Evolutionary conservation across 441 rosid species (phyloP), one percentile per base, ranked within the genome.

Genomic region (Brassica balearica): DNA sequence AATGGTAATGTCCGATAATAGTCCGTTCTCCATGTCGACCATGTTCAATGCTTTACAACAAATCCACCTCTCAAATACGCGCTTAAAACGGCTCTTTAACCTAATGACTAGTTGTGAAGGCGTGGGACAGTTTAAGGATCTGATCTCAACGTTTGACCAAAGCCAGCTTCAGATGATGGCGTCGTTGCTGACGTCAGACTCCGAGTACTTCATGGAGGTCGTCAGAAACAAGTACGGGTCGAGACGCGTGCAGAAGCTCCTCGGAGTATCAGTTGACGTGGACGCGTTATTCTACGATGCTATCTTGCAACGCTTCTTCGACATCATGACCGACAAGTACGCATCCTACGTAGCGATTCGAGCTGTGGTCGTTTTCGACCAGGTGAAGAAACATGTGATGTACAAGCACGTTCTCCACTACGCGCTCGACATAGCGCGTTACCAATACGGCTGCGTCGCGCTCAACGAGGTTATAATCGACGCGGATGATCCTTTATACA

Each of bases 361-460:
- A 65, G 71, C 71, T 19, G 25, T 55, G 15, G 1, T 5, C 6
- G 71, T 74, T 55, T 65, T 74, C 41, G 41, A 74, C 4, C 3
- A 9, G 38, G 6, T 8, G 25, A 74, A 65, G 56, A 74, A 55
- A 20, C 5, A 9, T 0, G 78, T 14, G 1, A 65, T 66, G 56
- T 74, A 74, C 78, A 23, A 22, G 27, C n/a, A 36, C 19, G 5
- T 29, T 8, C 58, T 66, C 29, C 43, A 56, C 71, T 11, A 74
- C 58, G 77, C 58, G 38, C 72, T 74, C 5, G 72, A 36, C 36
- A 27, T 74, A 23, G 78, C 78, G 56, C 17, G 78, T 74, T 19
- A 56, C 0, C 25, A 15, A 23, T 7, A 65, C 66, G 78, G 78
- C 2, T 66, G 72, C 32, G 23, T 36, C 12, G 77, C 77, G 8